A percentile compares a stretch with the other conserved stretches of the same genome.
Evolutionary conservation across 257 asterid genomes (phyloP).

Genomic region (Ilex asprella): DNA sequence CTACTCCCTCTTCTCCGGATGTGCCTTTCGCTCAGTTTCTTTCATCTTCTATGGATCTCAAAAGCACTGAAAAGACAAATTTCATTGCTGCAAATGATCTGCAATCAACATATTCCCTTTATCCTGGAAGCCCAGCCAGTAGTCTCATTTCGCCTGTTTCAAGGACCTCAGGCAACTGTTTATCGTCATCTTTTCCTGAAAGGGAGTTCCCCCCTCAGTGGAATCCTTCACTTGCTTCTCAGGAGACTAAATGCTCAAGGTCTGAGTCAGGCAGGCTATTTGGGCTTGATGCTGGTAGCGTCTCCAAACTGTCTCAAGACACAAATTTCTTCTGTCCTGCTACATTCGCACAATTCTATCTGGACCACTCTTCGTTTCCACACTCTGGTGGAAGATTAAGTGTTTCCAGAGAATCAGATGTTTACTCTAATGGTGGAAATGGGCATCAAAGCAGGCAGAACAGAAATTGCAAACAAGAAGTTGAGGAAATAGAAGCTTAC

Average conservation of each 20-base stretch:
- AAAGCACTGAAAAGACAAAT: conserved; percentile 28
- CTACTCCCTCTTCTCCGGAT: conserved; percentile 90
- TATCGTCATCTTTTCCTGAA: conserved; percentile 34
- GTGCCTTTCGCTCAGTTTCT: conserved; percentile 40
- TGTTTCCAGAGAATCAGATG: conserved; percentile 83
- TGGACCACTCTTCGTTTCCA: conserved; percentile 74
- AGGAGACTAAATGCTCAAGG: conserved; percentile 33
- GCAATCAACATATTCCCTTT: conserved; percentile 59
- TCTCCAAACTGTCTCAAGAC: conserved; percentile 52
- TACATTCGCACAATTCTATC: conserved; percentile 96
- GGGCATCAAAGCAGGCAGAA: conserved; percentile 67
- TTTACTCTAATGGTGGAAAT: conserved; percentile 55
- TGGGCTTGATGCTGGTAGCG: conserved; percentile 34
- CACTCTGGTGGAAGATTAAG: conserved; percentile 91
- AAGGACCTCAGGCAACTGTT: conserved; percentile 32
- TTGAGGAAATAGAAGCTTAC: conserved; percentile 91
- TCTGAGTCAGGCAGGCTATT: conserved; percentile 52
- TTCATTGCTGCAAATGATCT: conserved; percentile 44
- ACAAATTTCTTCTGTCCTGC: conserved; percentile 98
- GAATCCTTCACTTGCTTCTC: conserved; percentile 44
- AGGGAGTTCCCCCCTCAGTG: conserved; percentile 44
- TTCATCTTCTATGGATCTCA: conserved; percentile 46
- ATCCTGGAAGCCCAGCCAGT: conserved; percentile 77
- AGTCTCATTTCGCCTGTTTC: conserved; percentile 59
- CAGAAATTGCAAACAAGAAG: conserved; percentile 65